Base-by-base conservation (phyloP, 192 early-diverging fungal genomes). In the Polychytrium aggregatum region DNA sequence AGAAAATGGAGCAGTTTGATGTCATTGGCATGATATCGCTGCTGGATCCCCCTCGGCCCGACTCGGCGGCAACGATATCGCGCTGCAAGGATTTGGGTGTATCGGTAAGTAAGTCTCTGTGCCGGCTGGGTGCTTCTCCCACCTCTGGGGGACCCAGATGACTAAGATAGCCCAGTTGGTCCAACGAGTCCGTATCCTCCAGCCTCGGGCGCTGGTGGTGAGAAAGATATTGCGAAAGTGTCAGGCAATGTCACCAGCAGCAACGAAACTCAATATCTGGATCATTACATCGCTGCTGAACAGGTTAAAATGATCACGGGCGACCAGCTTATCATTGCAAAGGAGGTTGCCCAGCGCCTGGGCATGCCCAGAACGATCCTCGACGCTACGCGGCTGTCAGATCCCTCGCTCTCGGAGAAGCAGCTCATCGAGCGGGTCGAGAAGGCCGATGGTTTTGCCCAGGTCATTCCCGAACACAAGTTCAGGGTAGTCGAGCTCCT, bases 391-490 rank as follows among this genome's bases (percentile, higher is more conserved):
- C 68, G 86, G 35, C 83, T 92, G 3, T 84, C 84, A 53, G 70
- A 76, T 52, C 78, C 74, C 42, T 72, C 76, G 7, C 57, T 80
- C 49, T 71, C 70, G 44, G 92, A 93, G 57, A 82, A 82, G 44
- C 81, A 84, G 64, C 64, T 93, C 20, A 87, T 81, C 37, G 78
- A 88, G 55, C 81, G 85, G 53, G 81, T 78, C 53, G 69, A 79
- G 37, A 84, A 88, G 44, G 86, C 87, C 17, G 90, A 93, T 63
- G 90, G 90, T 35, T 97, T 97, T 65, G 92, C 87, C 13, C 88
- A 93, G 60, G 90, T 96, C 18, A 92, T 90, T 72, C 92, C 92
- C 37, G 90, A 93, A 63, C 90, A 97, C 82, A 97, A 97, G 70
- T 92, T 87, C 71, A 81, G 83, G 33, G 89, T 97, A 14, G 92